A percentile compares a stretch with the other conserved stretches of the same genome.
These are phyloP conservation scores for Ambrosiella beaveri DNA, from an alignment of 2,329 filamentous ascomycete species.

Conservation along the genomic window DNA sequence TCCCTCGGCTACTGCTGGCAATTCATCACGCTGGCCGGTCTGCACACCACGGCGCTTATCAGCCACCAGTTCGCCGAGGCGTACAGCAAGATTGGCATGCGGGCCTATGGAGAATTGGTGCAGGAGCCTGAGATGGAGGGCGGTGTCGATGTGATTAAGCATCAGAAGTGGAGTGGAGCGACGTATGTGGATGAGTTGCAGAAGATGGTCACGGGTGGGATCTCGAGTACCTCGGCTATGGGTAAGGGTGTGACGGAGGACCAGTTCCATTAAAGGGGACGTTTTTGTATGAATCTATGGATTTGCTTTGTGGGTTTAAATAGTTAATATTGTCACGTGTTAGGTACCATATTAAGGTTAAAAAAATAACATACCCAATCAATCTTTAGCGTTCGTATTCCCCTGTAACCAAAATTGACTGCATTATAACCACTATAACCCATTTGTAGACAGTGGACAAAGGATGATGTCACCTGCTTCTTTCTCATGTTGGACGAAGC, in stretches of 20 bases:
- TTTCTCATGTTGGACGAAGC: no score
- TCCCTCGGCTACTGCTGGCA: conserved; percentile 95
- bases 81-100: conserved; percentile 72
- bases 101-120: conserved; percentile 89
- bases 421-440: background rate
- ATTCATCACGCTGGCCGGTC: conserved; percentile 96
- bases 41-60: conserved; percentile 91
- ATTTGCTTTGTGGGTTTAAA: background rate
- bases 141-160: conserved; percentile 85
- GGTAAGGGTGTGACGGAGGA: conserved; percentile 95
- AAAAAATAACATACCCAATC: no score
- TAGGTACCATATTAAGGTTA: background rate
- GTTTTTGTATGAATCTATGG: background rate
- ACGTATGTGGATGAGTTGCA: conserved; percentile 87
- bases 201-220: conserved; percentile 92
- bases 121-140: conserved; percentile 93
- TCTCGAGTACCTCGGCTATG: conserved; percentile 88
- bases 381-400: background rate
- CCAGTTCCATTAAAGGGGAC: conserved; percentile 50
- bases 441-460: no score
- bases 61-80: conserved; percentile 74
- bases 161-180: conserved; percentile 97
- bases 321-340: background rate
- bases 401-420: background rate
- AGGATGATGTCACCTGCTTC: no score